These are phyloP conservation scores for Cyphellophora attinorum DNA, from an alignment of 2,329 filamentous ascomycete genomes.

Conservation along the genomic window DNA sequence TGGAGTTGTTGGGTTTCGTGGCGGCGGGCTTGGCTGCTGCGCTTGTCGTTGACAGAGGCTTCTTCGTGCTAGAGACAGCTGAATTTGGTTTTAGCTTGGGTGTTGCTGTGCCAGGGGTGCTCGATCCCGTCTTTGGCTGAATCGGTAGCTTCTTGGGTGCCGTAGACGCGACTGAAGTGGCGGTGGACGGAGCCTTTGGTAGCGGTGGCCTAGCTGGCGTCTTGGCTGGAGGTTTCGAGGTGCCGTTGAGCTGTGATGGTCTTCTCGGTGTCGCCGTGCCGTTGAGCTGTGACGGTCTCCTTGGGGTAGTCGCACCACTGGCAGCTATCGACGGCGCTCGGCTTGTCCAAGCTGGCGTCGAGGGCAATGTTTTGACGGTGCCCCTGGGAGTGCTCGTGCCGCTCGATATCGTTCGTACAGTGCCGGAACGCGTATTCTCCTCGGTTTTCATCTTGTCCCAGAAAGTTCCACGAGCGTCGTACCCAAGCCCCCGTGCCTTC, in stretches of 20 bases:
- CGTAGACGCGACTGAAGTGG: neutral
- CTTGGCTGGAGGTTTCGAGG: neutral
- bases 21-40: too few species aligned
- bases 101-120: too few species aligned
- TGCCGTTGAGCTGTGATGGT: neutral
- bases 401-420: slow-evolving; percentile 16
- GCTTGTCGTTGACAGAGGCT: too few species aligned
- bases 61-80: too few species aligned
- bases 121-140: too few species aligned
- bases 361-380: neutral
- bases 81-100: too few species aligned
- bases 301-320: neutral
- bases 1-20: too few species aligned
- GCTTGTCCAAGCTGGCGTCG: neutral
- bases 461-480: slow-evolving; percentile 6
- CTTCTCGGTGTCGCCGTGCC: neutral
- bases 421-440: slow-evolving; percentile 8
- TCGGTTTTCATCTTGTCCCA: slow-evolving; percentile 10
- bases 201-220: neutral
- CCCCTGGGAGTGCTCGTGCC: neutral
- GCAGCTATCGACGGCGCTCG: neutral
- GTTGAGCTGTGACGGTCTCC: neutral
- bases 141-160: neutral
- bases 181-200: neutral
- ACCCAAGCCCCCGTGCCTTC: slow-evolving; percentile 2